Evolutionary conservation across 495 filamentous ascomycete species (phyloP).

Genomic region (Cenococcum geophilum): DNA sequence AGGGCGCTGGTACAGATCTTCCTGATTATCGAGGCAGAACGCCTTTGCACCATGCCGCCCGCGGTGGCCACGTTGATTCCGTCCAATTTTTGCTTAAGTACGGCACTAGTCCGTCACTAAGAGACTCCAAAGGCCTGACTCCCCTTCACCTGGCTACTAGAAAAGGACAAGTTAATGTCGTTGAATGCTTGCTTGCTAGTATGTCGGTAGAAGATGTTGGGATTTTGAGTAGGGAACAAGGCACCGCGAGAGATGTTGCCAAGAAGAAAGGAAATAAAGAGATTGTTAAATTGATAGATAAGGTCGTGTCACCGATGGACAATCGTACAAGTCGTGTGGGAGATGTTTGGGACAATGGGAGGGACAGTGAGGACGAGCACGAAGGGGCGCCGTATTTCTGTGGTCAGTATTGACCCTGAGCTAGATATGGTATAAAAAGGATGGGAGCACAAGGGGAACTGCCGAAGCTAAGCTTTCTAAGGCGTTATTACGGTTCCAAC

Average conservation of each 20-base stretch:
- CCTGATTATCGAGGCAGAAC: neutral
- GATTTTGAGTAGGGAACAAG: neutral
- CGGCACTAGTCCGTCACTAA: neutral
- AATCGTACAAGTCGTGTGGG: no score
- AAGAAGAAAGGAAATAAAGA: neutral
- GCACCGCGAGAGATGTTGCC: neutral
- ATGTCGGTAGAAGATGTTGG: neutral
- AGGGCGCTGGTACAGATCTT: neutral
- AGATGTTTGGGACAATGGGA: no score
- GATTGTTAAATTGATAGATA: neutral
- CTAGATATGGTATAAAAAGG: no score
- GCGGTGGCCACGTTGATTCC: neutral
- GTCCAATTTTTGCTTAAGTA: neutral
- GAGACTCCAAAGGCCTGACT: neutral
- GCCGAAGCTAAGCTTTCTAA: no score
- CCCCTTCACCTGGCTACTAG: constrained; percentile 11
- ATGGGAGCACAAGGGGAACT: no score
- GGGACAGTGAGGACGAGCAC: no score
- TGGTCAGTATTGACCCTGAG: no score
- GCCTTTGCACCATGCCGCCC: neutral
- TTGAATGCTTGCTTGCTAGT: neutral
- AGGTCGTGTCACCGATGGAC: neutral
- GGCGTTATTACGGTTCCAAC: no score
- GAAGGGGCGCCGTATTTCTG: no score
- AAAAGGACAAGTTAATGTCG: constrained; percentile 6